phyloP scores from a whole-genome alignment of 805 yeast species.

The Nadsonia fulvescens region DNA sequence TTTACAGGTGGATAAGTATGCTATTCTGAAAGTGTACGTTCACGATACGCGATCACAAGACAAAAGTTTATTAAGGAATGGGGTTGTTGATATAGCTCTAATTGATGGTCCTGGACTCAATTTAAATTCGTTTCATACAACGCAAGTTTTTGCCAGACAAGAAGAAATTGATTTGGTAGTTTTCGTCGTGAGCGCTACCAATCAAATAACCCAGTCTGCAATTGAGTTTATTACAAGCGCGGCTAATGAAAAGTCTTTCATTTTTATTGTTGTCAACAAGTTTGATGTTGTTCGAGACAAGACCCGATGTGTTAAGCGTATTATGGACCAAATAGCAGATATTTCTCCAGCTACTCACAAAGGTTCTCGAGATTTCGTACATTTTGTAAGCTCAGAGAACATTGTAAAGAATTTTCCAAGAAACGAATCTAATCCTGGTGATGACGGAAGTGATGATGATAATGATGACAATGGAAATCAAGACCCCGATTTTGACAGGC shows the following conservation, averaged over 20 bases:
- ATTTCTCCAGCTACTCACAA: slow-evolving; percentile 85
- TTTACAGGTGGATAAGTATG: slow-evolving; percentile 49
- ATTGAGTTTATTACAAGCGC: slow-evolving; percentile 84
- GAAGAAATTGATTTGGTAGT: slow-evolving; percentile 94
- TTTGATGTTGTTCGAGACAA: slow-evolving; percentile 77
- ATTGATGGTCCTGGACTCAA: slow-evolving; percentile 97
- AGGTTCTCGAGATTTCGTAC: slow-evolving; percentile 79
- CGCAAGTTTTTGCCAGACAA: slow-evolving; percentile 87
- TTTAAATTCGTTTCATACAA: slow-evolving; percentile 82
- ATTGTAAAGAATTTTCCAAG: slow-evolving; percentile 23
- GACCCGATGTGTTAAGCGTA: slow-evolving; percentile 55
- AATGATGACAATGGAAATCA: slow-evolving; percentile 17
- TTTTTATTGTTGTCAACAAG: slow-evolving; percentile 85
- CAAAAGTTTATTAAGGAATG: slow-evolving; percentile 64
- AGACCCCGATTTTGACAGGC: slow-evolving; percentile 39
- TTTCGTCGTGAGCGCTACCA: slow-evolving; percentile 91
- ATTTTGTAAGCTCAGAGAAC: slow-evolving; percentile 61
- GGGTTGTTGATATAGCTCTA: slow-evolving; percentile 76
- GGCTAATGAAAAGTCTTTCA: slow-evolving; percentile 76
- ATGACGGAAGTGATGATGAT: slow-evolving; percentile 23
- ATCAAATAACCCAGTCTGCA: slow-evolving; percentile 86
- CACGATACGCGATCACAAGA: slow-evolving; percentile 51
- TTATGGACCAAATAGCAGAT: slow-evolving; percentile 67
- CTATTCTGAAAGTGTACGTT: slow-evolving; percentile 64
- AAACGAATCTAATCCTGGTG: slow-evolving; percentile 21